A percentile compares a stretch with the other conserved stretches of the same genome.
Conservation (phyloP, 306 rosid genomes). For the Benincasa hispida region DNA sequence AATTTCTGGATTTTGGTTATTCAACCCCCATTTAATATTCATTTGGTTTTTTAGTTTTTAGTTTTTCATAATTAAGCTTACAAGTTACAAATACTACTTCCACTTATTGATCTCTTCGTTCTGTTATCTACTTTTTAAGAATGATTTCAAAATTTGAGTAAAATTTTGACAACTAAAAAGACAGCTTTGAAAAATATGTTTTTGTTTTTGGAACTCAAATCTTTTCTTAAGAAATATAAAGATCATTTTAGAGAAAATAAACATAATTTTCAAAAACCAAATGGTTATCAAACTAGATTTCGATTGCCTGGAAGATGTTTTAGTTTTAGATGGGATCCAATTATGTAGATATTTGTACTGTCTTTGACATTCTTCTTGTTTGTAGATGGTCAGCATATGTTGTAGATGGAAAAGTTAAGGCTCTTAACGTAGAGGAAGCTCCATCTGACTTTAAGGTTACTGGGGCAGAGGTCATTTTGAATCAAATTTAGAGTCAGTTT, state of each 20-base stretch:
- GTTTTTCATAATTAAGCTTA: neutral
- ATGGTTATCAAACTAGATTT: no score
- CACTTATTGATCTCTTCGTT: neutral
- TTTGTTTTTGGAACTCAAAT: no score
- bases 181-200: no score
- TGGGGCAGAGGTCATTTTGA: conserved; percentile 71
- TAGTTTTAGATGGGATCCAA: neutral
- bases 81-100: neutral
- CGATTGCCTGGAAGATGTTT: no score
- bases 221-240: no score
- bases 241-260: no score
- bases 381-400: conserved; percentile 95
- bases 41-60: no score
- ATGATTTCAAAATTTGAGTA: no score
- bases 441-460: conserved; percentile 96
- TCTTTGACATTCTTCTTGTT: neutral
- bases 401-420: conserved; percentile 67
- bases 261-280: no score
- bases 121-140: neutral
- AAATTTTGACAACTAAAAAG: neutral
- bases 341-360: neutral
- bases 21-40: neutral
- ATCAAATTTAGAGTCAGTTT: conserved; percentile 45
- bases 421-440: conserved; percentile 76
- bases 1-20: neutral